Conservation (phyloP, 2,329 filamentous ascomycete species). For the Aspergillus sp. region DNA sequence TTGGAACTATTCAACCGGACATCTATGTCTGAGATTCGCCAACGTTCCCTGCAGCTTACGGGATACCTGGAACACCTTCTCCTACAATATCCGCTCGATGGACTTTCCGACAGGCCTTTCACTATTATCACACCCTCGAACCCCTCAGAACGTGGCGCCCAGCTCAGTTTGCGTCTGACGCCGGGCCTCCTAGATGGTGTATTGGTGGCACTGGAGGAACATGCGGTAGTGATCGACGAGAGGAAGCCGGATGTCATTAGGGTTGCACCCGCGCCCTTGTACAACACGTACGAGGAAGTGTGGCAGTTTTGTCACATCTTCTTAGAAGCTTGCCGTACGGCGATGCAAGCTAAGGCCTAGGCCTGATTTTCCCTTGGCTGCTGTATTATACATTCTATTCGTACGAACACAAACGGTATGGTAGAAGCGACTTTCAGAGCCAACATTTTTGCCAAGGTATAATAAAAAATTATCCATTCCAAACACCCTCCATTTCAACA, state of each 20-base stretch:
- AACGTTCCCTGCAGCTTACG: constrained; percentile 72
- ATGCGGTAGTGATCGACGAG: constrained; percentile 77
- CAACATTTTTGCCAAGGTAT: not conserved
- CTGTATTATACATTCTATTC: constrained; percentile 1
- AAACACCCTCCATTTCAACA: not conserved
- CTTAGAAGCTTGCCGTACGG: constrained; percentile 47
- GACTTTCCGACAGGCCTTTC: constrained; percentile 46
- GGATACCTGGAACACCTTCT: constrained; percentile 73
- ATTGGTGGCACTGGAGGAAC: constrained; percentile 61
- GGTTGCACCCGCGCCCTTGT: constrained; percentile 79
- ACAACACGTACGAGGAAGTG: constrained; percentile 77
- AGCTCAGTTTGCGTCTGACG: constrained; percentile 71
- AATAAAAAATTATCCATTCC: not conserved
- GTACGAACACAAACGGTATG: not conserved
- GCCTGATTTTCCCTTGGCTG: not conserved
- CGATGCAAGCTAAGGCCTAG: constrained; percentile 22
- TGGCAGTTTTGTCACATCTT: constrained; percentile 60
- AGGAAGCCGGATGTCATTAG: constrained; percentile 81
- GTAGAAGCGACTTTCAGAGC: not conserved
- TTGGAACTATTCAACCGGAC: constrained; percentile 74
- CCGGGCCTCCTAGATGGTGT: constrained; percentile 71
- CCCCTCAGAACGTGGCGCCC: constrained; percentile 69
- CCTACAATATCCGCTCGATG: constrained; percentile 33
- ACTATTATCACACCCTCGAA: constrained; percentile 69
- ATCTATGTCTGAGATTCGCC: constrained; percentile 65